A percentile compares a stretch with the other conserved stretches of the same genome.
phyloP scores from a whole-genome alignment of 225 moss, liverwort and hornwort genomes.

The Sphagnum contortum region DNA sequence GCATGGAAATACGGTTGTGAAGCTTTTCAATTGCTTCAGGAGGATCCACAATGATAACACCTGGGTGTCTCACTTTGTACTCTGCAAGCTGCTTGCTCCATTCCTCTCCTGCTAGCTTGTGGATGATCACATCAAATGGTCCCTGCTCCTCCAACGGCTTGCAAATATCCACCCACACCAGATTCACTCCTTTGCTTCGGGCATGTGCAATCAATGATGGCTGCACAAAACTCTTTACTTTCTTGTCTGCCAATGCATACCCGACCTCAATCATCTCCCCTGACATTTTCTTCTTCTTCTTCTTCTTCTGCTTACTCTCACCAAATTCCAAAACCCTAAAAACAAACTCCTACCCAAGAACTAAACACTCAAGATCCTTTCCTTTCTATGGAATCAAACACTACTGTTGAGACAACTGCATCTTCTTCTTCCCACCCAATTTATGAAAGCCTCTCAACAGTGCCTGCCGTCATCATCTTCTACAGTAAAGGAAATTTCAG shows the following conservation, averaged over 20 bases:
- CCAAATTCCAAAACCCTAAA: too few species aligned
- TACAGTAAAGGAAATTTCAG: too few species aligned
- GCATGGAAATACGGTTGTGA: constrained; percentile 80
- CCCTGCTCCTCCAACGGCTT: constrained; percentile 62
- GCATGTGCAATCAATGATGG: constrained; percentile 70
- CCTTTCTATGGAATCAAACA: too few species aligned
- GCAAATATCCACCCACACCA: constrained; percentile 64
- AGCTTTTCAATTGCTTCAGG: constrained; percentile 79
- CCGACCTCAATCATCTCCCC: constrained; percentile 55
- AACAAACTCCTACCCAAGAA: too few species aligned
- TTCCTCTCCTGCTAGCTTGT: constrained; percentile 72
- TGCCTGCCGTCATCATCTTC: too few species aligned
- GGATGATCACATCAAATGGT: constrained; percentile 81
- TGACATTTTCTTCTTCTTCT: constrained; percentile 11
- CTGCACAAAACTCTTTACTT: constrained; percentile 84
- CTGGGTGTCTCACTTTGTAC: constrained; percentile 64
- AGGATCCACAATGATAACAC: constrained; percentile 67
- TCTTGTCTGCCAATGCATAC: constrained; percentile 90
- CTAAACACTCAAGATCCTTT: too few species aligned
- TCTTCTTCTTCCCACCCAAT: too few species aligned
- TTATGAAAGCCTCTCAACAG: too few species aligned
- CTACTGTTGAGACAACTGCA: too few species aligned
- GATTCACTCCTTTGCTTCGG: constrained; percentile 73
- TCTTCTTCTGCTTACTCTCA: too few species aligned
- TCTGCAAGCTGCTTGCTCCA: constrained; percentile 76